A percentile compares a stretch with the other conserved stretches of the same genome.
Evolutionary conservation across 305 asterid genomes (phyloP).

Genomic region (Solanum hybrid): DNA sequence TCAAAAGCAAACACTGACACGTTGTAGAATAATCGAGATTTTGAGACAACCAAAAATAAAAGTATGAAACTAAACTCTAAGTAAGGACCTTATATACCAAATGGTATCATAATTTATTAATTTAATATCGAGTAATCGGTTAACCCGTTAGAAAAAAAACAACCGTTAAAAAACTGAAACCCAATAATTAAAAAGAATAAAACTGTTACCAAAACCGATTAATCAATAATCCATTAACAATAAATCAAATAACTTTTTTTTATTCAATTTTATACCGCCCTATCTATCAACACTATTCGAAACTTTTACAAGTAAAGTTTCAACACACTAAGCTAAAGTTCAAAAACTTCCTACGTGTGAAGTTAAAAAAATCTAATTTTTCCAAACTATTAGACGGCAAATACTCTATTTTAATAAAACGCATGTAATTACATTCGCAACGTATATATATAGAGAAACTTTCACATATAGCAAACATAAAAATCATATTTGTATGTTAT

Average conservation of each 20-base stretch:
- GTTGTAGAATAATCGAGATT: too few species aligned
- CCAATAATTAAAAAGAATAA: not conserved
- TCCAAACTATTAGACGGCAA: not conserved
- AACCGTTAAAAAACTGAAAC: too few species aligned
- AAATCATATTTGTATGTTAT: too few species aligned
- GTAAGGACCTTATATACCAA: not conserved
- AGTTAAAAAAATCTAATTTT: too few species aligned
- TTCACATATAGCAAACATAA: too few species aligned
- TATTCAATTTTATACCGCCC: not conserved
- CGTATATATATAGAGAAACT: not conserved
- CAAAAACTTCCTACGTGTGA: too few species aligned
- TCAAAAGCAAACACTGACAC: not conserved
- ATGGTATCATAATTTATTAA: too few species aligned
- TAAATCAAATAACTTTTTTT: too few species aligned
- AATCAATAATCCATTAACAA: not conserved
- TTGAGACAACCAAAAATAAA: not conserved
- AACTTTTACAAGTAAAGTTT: too few species aligned
- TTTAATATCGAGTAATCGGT: too few species aligned
- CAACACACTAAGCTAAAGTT: too few species aligned
- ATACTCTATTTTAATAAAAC: too few species aligned
- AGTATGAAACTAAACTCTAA: not conserved
- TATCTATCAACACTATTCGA: not conserved
- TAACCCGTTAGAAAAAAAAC: not conserved
- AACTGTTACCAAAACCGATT: rapidly evolving
- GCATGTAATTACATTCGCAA: not conserved